These are phyloP conservation scores for Albugo laibachii DNA, from an alignment of 352 stramenopile species.

Conservation along the genomic window DNA sequence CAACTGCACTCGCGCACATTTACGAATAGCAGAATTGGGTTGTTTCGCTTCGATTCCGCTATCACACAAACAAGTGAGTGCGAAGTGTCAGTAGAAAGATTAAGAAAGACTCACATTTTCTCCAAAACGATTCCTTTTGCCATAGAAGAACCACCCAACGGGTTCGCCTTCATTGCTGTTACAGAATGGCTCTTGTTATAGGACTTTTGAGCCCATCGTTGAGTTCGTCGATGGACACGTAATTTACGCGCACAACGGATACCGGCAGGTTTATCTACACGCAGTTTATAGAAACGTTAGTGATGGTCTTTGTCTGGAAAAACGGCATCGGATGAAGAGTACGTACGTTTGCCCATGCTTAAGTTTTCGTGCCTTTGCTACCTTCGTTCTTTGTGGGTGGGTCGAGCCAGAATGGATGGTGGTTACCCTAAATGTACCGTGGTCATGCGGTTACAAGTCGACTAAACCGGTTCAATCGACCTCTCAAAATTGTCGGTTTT, in stretches of 20 bases:
- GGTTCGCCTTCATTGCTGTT: constrained; percentile 99
- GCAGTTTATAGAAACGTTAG: not conserved
- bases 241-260: constrained; percentile 99
- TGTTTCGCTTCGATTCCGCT: constrained; percentile 99
- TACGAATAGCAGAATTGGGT: constrained; percentile 99
- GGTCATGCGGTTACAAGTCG: too few species aligned
- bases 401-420: too few species aligned
- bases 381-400: too few species aligned
- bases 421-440: too few species aligned
- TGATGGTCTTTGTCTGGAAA: not conserved
- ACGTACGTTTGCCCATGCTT: constrained; percentile 11
- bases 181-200: constrained; percentile 99
- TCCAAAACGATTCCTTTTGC: constrained; percentile 99
- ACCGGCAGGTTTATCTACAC: constrained; percentile 93
- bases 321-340: not conserved
- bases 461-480: too few species aligned
- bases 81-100: not conserved
- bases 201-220: constrained; percentile 20
- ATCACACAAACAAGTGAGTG: constrained; percentile 1
- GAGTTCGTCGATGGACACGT: constrained; percentile 87
- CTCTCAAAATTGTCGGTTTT: too few species aligned
- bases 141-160: constrained; percentile 99
- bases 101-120: constrained; percentile 84
- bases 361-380: not conserved
- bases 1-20: constrained; percentile 99